phyloP scores from a whole-genome alignment of 371 early-diverging fungal genomes.

The Phascolomyces articulosus region DNA sequence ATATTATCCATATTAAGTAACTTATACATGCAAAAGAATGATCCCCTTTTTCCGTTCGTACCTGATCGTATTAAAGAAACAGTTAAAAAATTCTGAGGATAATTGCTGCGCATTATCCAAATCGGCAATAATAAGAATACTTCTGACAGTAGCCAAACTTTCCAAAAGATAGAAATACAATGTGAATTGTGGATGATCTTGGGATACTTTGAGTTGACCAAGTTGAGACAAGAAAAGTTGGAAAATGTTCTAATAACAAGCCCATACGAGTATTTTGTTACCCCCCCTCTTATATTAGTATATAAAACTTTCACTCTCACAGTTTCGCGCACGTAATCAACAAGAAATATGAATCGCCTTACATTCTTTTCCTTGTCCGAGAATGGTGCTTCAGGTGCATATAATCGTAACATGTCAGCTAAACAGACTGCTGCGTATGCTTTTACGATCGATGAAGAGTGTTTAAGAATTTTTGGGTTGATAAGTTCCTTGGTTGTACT shows the following conservation, averaged over 20 bases:
- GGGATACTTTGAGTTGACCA: slow-evolving; percentile 55
- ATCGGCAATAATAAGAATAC: slow-evolving; percentile 70
- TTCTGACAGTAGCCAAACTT: slow-evolving; percentile 84
- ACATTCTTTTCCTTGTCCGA: slow-evolving; percentile 71
- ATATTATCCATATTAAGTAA: no score
- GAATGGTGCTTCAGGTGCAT: slow-evolving; percentile 94
- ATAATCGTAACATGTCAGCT: slow-evolving; percentile 89
- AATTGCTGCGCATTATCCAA: slow-evolving; percentile 33
- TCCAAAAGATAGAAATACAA: slow-evolving; percentile 85
- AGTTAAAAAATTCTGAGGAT: slow-evolving; percentile 24
- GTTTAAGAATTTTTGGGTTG: slow-evolving; percentile 64
- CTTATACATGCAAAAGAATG: no score
- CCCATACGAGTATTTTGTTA: no score
- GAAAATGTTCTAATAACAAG: slow-evolving; percentile 67
- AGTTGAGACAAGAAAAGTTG: slow-evolving; percentile 79
- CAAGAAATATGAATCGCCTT: no score
- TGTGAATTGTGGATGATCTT: slow-evolving; percentile 64
- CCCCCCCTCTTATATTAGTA: no score
- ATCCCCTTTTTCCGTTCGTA: neutral
- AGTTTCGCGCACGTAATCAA: no score
- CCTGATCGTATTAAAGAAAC: slow-evolving; percentile 11
- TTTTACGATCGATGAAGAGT: slow-evolving; percentile 81
- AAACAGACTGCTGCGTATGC: slow-evolving; percentile 86
- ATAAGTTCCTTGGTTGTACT: slow-evolving; percentile 71
- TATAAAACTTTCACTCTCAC: no score